A percentile compares a stretch with the other conserved stretches of the same genome.
Evolutionary conservation across 345 rosid genomes (phyloP).

Genomic region (Streptanthus diversifolius): DNA sequence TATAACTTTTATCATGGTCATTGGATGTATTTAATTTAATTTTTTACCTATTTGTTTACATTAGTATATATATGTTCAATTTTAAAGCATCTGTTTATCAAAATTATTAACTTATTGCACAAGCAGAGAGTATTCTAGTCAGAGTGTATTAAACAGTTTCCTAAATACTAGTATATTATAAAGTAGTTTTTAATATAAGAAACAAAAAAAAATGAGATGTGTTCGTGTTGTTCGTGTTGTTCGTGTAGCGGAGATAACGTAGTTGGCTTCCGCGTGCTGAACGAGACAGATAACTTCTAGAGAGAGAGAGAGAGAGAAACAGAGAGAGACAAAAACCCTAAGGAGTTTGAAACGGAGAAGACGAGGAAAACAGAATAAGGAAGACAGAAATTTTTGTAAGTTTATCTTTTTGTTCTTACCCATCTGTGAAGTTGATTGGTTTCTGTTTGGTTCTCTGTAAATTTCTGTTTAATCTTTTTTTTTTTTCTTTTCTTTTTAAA

Average conservation of each 20-base stretch:
- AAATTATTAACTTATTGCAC: neutral
- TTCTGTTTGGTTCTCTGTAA: neutral
- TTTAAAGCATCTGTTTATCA: neutral
- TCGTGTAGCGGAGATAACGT: conserved; percentile 30
- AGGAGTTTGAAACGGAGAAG: conserved; percentile 16
- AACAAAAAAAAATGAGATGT: conserved; percentile 1
- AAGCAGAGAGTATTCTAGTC: conserved; percentile 15
- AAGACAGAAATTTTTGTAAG: neutral
- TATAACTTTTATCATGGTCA: neutral
- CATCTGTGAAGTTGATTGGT: neutral
- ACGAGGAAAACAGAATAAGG: neutral
- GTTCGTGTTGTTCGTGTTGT: conserved; percentile 20
- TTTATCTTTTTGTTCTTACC: neutral
- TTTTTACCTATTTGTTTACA: neutral
- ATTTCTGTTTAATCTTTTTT: too few species aligned
- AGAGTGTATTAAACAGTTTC: conserved; percentile 15
- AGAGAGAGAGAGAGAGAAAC: conserved; percentile 4
- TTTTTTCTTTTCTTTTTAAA: neutral
- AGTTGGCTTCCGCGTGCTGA: conserved; percentile 29
- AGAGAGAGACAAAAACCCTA: neutral
- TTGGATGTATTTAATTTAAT: conserved; percentile 1
- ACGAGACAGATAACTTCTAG: conserved; percentile 3
- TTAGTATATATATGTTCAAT: neutral
- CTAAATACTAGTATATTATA: neutral
- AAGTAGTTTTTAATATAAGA: neutral